phyloP scores from a whole-genome alignment of 176 grass and related monocot genomes.

The Microstegium vimineum region DNA sequence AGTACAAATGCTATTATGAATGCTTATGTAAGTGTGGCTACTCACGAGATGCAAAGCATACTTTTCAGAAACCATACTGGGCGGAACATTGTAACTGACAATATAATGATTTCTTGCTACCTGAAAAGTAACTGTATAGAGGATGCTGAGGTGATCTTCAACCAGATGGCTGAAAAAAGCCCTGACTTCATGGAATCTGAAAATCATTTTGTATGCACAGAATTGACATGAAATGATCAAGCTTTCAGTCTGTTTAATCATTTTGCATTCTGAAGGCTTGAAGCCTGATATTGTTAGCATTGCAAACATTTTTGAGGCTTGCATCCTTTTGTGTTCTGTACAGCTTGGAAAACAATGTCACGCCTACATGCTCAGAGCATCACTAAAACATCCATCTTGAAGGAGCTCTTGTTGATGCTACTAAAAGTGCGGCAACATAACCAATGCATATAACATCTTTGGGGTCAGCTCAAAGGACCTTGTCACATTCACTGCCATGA shows the following conservation, averaged over 20 bases:
- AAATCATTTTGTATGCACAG: conserved; percentile 51
- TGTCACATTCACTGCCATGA: conserved; percentile 63
- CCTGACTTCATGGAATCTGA: conserved; percentile 60
- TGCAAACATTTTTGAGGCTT: conserved; percentile 56
- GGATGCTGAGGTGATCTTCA: conserved; percentile 48
- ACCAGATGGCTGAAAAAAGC: conserved; percentile 60
- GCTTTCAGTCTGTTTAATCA: conserved; percentile 56
- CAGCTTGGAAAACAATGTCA: conserved; percentile 68
- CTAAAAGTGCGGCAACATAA: conserved; percentile 56
- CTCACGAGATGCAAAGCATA: conserved; percentile 28
- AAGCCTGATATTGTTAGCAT: conserved; percentile 55
- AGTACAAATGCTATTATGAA: conserved; percentile 61
- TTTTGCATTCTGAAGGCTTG: conserved; percentile 38
- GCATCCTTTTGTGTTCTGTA: conserved; percentile 54
- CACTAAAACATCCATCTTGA: conserved; percentile 51
- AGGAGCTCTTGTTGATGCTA: conserved; percentile 67
- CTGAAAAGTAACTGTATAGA: conserved; percentile 41
- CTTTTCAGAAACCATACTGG: conserved; percentile 39
- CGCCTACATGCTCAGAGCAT: conserved; percentile 57
- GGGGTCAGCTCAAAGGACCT: conserved; percentile 40
- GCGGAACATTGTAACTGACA: conserved; percentile 47
- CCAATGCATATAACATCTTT: conserved; percentile 51
- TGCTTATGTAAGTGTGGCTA: conserved; percentile 67
- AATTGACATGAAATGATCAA: conserved; percentile 36
- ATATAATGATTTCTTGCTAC: conserved; percentile 70